Percentiles rank a stretch among this genome's conserved stretches.
Conservation (phyloP, 495 filamentous ascomycete genomes). For the Chaetomidium leptoderma region DNA sequence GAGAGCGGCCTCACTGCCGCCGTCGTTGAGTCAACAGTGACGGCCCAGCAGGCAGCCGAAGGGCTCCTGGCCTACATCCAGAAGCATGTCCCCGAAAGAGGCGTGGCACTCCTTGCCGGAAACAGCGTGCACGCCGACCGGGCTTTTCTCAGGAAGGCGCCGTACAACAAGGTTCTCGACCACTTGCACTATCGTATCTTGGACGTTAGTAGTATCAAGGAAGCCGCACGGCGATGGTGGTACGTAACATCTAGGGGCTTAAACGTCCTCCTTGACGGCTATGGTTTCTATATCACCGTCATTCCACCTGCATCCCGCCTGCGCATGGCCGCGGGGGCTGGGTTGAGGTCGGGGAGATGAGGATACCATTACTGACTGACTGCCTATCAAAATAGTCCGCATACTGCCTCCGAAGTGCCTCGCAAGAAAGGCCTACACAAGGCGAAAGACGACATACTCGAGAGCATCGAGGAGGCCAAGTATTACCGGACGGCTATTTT, state of each 20-base stretch:
- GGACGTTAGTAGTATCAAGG: constrained; percentile 88
- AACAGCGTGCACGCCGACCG: constrained; percentile 90
- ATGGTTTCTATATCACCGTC: too few relatives aligned
- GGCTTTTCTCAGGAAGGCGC: constrained; percentile 69
- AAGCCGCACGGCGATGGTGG: constrained; percentile 81
- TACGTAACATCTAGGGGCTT: constrained; percentile 8
- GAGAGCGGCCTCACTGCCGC: constrained; percentile 74
- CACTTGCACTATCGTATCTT: constrained; percentile 85
- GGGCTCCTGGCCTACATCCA: constrained; percentile 74
- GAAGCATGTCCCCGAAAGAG: constrained; percentile 58
- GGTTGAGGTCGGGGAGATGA: too few relatives aligned
- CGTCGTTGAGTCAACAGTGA: constrained; percentile 68
- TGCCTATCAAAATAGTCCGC: constrained; percentile 11
- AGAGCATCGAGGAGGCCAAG: constrained; percentile 86
- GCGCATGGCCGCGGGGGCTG: too few relatives aligned
- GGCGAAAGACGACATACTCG: constrained; percentile 83
- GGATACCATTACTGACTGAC: neutral
- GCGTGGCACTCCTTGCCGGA: constrained; percentile 71
- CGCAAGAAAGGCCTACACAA: constrained; percentile 73
- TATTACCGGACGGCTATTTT: constrained; percentile 72
- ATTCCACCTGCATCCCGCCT: too few relatives aligned
- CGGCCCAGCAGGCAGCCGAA: constrained; percentile 65
- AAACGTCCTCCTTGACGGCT: too few relatives aligned
- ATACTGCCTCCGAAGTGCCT: constrained; percentile 46
- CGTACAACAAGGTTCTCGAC: constrained; percentile 66